Percentiles rank a stretch among this genome's conserved stretches.
Conservation (phyloP, 148 eudicot genomes). For the Tetragonia tetragonoides region DNA sequence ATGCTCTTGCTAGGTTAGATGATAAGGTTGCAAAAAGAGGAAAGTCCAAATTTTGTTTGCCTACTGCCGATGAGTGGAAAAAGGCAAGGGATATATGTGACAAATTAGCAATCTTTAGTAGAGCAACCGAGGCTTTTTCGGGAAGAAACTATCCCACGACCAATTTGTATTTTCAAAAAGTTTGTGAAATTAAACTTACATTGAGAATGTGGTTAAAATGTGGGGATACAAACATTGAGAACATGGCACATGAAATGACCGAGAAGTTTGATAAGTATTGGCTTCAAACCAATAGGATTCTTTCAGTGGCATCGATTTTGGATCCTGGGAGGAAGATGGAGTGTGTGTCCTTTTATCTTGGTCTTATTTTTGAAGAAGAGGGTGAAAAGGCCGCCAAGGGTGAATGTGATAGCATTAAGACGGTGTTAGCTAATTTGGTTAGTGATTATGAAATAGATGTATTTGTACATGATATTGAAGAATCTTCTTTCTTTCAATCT, state of each 20-base stretch:
- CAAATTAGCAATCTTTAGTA: neutral
- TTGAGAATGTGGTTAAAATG: neutral
- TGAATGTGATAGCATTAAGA: neutral
- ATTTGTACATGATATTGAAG: neutral
- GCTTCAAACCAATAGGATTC: neutral
- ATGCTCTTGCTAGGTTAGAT: neutral
- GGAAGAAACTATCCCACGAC: neutral
- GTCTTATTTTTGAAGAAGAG: neutral
- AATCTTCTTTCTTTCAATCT: neutral
- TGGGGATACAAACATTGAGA: neutral
- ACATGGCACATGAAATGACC: neutral
- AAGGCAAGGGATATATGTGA: neutral
- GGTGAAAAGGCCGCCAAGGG: neutral
- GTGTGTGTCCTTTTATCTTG: neutral
- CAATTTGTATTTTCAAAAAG: conserved; percentile 13
- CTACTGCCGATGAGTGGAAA: neutral
- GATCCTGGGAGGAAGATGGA: conserved; percentile 4
- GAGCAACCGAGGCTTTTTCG: conserved; percentile 1
- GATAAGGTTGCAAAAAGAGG: neutral
- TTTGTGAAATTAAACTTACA: conserved; percentile 12
- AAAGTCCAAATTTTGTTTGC: neutral
- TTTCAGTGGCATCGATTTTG: conserved; percentile 1
- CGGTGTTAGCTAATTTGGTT: neutral
- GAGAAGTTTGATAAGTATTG: neutral
- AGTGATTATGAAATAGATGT: neutral